phyloP scores from a whole-genome alignment of 73 alveolate species.

The Tetrahymena borealis region DNA sequence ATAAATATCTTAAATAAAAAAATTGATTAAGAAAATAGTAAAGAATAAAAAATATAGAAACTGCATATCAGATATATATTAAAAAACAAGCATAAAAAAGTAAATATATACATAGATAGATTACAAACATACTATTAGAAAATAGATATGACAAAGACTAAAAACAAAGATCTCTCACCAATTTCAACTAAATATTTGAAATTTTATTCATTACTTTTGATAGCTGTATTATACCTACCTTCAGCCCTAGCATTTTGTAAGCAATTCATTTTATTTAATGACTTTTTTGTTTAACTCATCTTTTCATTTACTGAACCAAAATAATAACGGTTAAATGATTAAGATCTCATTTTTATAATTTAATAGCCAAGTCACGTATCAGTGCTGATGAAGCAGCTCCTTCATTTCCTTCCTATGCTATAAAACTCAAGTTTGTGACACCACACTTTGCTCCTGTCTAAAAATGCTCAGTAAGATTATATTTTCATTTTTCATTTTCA shows the following conservation, averaged over 20 bases:
- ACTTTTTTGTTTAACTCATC: too few relatives aligned
- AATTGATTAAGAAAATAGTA: too few relatives aligned
- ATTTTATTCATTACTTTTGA: not conserved
- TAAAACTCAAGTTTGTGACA: not conserved
- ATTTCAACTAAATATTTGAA: not conserved
- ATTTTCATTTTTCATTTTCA: not conserved
- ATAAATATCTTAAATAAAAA: too few relatives aligned
- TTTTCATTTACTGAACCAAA: too few relatives aligned
- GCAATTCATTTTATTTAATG: not conserved
- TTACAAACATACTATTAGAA: too few relatives aligned
- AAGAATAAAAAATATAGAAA: too few relatives aligned
- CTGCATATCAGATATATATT: too few relatives aligned
- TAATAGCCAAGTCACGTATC: not conserved
- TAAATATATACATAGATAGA: too few relatives aligned
- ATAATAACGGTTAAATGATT: not conserved
- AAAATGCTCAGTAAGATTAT: not conserved
- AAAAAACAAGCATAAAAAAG: too few relatives aligned
- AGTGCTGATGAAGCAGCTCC: not conserved
- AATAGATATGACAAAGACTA: not conserved
- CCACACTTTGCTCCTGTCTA: not conserved
- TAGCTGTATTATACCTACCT: not conserved
- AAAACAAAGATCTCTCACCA: not conserved
- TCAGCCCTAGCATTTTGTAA: not conserved
- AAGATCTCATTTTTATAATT: not conserved
- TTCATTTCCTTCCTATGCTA: not conserved